These are phyloP conservation scores for Bonnemaisonia californica DNA, from an alignment of 31 red algal species.

Conservation along the genomic window DNA sequence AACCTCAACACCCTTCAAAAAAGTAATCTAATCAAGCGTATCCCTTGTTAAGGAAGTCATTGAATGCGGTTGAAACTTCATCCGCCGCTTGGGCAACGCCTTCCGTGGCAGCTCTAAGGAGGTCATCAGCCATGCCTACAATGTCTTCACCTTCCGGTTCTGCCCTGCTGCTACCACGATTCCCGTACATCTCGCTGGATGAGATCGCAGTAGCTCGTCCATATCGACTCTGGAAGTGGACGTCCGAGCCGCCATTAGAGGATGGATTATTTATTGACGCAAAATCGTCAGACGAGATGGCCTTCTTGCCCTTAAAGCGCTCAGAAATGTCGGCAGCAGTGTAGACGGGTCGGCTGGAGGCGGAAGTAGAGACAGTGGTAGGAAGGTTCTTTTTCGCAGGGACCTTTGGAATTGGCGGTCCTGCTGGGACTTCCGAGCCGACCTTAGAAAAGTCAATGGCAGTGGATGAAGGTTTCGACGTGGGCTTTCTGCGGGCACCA, in stretches of 20 bases:
- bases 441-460: constrained; percentile 64
- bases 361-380: neutral
- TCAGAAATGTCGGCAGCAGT: constrained; percentile 53
- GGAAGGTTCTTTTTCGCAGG: constrained; percentile 18
- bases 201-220: constrained; percentile 10
- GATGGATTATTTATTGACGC: too few species aligned
- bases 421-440: constrained; percentile 67
- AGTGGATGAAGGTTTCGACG: neutral
- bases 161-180: neutral
- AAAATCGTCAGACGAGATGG: constrained; percentile 77
- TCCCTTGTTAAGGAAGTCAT: constrained; percentile 58
- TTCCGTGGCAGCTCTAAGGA: constrained; percentile 44
- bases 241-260: neutral
- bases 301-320: constrained; percentile 56
- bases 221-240: neutral
- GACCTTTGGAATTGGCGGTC: constrained; percentile 42
- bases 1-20: too few species aligned
- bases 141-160: constrained; percentile 21
- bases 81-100: constrained; percentile 50
- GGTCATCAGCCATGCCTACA: constrained; percentile 46
- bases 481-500: constrained; percentile 45
- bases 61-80: constrained; percentile 51
- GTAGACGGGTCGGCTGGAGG: neutral
- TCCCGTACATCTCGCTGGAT: constrained; percentile 7
- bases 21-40: constrained; percentile 43